A percentile compares a stretch with the other conserved stretches of the same genome.
These are phyloP conservation scores for Fusarium albidum DNA, from an alignment of 2,329 filamentous ascomycete genomes.

Conservation along the genomic window DNA sequence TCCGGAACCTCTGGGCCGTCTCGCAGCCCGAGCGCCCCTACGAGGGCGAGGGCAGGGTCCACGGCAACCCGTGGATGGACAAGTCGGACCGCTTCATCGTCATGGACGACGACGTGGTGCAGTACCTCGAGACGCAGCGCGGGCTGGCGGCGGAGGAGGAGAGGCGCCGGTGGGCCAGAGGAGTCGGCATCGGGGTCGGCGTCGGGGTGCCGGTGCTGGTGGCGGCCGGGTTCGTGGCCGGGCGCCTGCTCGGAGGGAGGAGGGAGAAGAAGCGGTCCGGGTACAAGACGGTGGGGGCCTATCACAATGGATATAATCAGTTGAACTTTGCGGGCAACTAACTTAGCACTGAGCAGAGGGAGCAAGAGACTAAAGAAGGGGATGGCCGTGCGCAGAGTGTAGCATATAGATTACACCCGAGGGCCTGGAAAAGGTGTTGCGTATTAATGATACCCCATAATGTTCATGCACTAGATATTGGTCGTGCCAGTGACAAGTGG, in stretches of 20 bases:
- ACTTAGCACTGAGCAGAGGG: not conserved
- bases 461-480: constrained; percentile 3
- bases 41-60: constrained; percentile 11
- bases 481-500: not conserved
- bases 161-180: constrained; percentile 12
- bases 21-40: constrained; percentile 21
- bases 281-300: constrained; percentile 20
- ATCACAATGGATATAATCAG: constrained; percentile 24
- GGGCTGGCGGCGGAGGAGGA: not conserved
- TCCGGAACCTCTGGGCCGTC: constrained; percentile 17
- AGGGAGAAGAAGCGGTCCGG: constrained; percentile 15
- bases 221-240: constrained; percentile 7
- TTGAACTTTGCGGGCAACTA: constrained; percentile 15
- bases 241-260: constrained; percentile 7
- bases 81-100: constrained; percentile 26
- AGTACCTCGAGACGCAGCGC: constrained; percentile 17
- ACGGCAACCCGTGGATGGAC: constrained; percentile 18
- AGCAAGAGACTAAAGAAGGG: too few relatives aligned
- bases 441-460: constrained; percentile 19
- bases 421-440: not conserved
- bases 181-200: constrained; percentile 20
- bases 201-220: constrained; percentile 16
- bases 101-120: constrained; percentile 15
- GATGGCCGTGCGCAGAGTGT: not conserved
- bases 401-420: constrained; percentile 19